Base-by-base conservation (phyloP, 1,284 basidiomycete species). In the Trichosporon ovoides region DNA sequence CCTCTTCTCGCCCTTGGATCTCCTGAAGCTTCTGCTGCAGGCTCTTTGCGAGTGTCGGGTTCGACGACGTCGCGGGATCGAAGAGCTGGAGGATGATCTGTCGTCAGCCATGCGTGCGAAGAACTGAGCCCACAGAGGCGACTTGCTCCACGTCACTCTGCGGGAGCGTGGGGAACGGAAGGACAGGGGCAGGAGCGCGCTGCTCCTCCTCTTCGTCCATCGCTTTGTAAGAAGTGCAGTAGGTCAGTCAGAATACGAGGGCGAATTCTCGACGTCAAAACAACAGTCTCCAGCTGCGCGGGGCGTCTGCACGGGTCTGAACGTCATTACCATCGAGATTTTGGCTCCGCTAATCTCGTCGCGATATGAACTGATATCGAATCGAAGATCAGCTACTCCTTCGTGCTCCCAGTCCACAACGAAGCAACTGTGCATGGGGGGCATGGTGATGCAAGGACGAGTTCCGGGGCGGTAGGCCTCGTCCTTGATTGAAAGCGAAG, bases 1-100 rank as follows among this genome's bases (percentile, higher is more conserved):
- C 75, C 55, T 77, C 74, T 10, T 69, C 68, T 1, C 66, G 62
- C 16, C 62, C 65, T 55, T 78, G 75, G 13, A 78, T 65, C 33
- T 69, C 63, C 43, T 77, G 73, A 22, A 79, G 65, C 52, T 76
- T 71, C 48, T 68, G 65, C 52, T 78, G 72, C 14, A 79, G 65
- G 33, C 68, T 59, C 55, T 75, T 72, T 4, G 72, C 73, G 22
- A 70, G 57, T 1, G 58, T 57, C 11, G 76, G 70, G 58, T 77
- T 67, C 2, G 64, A 59, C 3, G 69, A 61, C 3, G 70, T 72
- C 5, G 60, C 52, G 7, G 74, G 69, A 43, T 70, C 65, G 52
- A 74, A 74, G 19, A 75, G 69, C 35, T 70, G 71, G 5, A 71
- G 61, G 37, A 77, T 76, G 18, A 69, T 74, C 73, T 74, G 53